Conservation (phyloP, 1,284 basidiomycete genomes). For the Tylopilus sp. region DNA sequence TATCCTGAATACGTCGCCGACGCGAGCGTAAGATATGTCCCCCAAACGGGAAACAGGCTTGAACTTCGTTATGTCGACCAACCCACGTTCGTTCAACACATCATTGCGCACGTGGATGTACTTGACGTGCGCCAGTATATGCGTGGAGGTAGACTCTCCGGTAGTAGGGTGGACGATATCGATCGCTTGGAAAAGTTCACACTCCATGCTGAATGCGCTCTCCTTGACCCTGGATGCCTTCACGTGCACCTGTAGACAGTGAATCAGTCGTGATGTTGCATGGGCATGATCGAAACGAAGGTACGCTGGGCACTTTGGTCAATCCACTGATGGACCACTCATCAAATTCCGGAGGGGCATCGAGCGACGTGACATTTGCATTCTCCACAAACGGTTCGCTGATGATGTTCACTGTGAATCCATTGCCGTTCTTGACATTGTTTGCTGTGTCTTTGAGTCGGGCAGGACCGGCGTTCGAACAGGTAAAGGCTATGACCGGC, state of each 20-base stretch:
- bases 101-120: slow-evolving; percentile 73
- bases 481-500: slow-evolving; percentile 67
- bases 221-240: slow-evolving; percentile 76
- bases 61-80: slow-evolving; percentile 64
- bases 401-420: slow-evolving; percentile 79
- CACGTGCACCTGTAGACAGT: slow-evolving; percentile 55
- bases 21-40: slow-evolving; percentile 60
- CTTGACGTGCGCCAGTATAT: slow-evolving; percentile 70
- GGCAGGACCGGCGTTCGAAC: slow-evolving; percentile 43
- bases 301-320: slow-evolving; percentile 67
- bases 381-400: slow-evolving; percentile 77
- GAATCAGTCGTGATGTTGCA: background rate
- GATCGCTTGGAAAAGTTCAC: slow-evolving; percentile 61
- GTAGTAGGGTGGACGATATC: slow-evolving; percentile 57
- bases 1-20: slow-evolving; percentile 60
- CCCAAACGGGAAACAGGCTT: slow-evolving; percentile 68
- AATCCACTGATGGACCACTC: slow-evolving; percentile 78
- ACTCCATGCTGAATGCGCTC: slow-evolving; percentile 80
- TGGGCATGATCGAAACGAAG: background rate
- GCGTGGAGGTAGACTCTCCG: slow-evolving; percentile 49
- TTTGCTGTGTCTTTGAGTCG: slow-evolving; percentile 65
- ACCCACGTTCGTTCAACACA: slow-evolving; percentile 45
- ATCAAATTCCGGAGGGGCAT: slow-evolving; percentile 66
- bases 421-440: slow-evolving; percentile 69
- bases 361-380: slow-evolving; percentile 69